Evolutionary conservation across 345 rosid species (phyloP).

Genomic region (Streptanthus diversifolius): DNA sequence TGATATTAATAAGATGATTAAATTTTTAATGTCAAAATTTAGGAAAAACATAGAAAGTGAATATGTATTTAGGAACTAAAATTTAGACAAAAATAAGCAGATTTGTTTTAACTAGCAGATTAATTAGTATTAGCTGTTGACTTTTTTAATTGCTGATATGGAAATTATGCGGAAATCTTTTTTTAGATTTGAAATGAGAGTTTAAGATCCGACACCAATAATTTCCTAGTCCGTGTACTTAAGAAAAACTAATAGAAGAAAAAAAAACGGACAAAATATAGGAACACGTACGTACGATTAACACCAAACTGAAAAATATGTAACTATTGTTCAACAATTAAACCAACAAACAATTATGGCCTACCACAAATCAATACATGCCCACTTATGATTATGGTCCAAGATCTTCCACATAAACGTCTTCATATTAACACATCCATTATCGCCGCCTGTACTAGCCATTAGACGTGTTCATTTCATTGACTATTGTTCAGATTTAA

Average conservation of each 20-base stretch:
- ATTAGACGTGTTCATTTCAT: conserved; percentile 29
- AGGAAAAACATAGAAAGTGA: no score
- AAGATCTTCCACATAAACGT: conserved; percentile 24
- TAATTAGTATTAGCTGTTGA: no score
- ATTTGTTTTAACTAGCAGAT: no score
- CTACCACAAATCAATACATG: conserved; percentile 19
- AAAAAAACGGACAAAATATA: not conserved
- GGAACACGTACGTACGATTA: not conserved
- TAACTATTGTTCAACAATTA: conserved; percentile 1
- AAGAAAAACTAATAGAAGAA: not conserved
- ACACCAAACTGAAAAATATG: conserved; percentile 1
- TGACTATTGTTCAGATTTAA: conserved; percentile 1
- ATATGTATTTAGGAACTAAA: no score
- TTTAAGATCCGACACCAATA: no score
- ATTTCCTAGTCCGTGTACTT: not conserved
- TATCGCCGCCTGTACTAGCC: conserved; percentile 10
- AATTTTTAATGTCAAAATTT: no score
- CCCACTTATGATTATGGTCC: conserved; percentile 26
- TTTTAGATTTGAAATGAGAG: no score
- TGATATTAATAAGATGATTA: no score
- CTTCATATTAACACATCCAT: not conserved
- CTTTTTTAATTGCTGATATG: no score
- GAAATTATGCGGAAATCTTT: no score
- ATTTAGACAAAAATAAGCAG: no score
- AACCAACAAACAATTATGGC: conserved; percentile 12